Percentiles rank a stretch among this genome's conserved stretches.
Conservation (phyloP, 2,329 filamentous ascomycete genomes). For the Colletotrichum caudatum region DNA sequence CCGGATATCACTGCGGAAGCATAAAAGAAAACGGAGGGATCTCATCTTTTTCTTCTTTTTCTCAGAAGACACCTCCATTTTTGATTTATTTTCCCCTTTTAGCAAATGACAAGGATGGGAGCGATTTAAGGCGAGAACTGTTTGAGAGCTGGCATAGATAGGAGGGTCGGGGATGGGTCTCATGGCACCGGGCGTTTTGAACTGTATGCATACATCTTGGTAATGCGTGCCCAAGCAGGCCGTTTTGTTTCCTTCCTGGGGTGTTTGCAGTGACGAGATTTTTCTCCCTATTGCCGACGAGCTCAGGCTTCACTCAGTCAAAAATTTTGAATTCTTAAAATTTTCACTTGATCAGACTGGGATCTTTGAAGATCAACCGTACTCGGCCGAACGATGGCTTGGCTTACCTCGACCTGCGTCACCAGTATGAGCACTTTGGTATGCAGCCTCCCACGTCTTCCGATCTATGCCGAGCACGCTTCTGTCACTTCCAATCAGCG, state of each 20-base stretch:
- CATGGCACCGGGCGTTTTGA: conserved; percentile 12
- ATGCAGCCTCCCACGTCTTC: no score
- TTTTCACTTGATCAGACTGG: no score
- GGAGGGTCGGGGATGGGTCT: background rate
- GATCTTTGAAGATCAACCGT: no score
- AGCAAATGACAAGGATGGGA: no score
- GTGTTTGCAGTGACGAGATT: conserved; percentile 21
- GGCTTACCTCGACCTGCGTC: no score
- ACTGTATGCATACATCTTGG: background rate
- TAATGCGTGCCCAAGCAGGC: background rate
- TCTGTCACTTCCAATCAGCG: no score
- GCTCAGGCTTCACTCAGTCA: conserved; percentile 9
- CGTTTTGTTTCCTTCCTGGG: background rate
- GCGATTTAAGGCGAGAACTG: background rate
- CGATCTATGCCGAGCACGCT: no score
- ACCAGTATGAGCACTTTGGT: no score
- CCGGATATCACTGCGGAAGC: background rate
- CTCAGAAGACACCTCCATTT: background rate
- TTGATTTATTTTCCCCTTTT: background rate
- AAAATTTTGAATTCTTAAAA: conserved; percentile 4
- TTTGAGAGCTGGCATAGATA: conserved; percentile 24
- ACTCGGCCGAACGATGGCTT: no score
- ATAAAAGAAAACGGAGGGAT: background rate
- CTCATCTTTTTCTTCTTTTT: background rate
- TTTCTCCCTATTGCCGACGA: conserved; percentile 29